A percentile compares a stretch with the other conserved stretches of the same genome.
Evolutionary conservation across 805 yeast species (phyloP).

Genomic region (Ogataea dorogensis): DNA sequence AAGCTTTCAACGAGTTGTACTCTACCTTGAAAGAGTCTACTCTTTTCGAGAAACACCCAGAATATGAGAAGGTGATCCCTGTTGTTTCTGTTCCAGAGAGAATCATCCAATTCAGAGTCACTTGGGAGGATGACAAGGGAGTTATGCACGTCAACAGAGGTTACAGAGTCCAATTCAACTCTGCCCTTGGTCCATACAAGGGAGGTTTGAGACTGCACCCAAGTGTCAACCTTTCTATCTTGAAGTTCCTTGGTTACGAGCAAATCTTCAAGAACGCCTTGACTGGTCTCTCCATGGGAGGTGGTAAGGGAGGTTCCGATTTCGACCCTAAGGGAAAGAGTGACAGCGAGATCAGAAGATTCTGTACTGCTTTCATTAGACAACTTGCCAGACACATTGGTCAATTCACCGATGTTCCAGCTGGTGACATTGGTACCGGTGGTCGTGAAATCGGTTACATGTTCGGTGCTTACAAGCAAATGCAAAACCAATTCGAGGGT

Average conservation of each 20-base stretch:
- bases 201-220: constrained; percentile 99
- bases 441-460: constrained; percentile 94
- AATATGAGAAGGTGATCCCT: constrained; percentile 82
- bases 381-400: constrained; percentile 96
- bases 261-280: constrained; percentile 98
- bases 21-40: constrained; percentile 89
- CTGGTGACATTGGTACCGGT: constrained; percentile 99
- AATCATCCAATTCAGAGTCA: constrained; percentile 93
- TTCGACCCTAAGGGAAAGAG: constrained; percentile 96
- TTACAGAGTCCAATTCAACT: constrained; percentile 97
- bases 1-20: constrained; percentile 93
- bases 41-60: constrained; percentile 83
- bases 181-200: constrained; percentile 98
- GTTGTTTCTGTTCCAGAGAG: constrained; percentile 95
- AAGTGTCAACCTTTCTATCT: constrained; percentile 88
- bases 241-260: constrained; percentile 96
- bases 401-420: constrained; percentile 96
- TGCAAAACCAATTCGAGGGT: constrained; percentile 93
- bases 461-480: constrained; percentile 94
- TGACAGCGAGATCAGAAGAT: constrained; percentile 92
- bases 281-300: constrained; percentile 97
- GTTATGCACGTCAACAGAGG: constrained; percentile 92
- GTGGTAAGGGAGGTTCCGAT: constrained; percentile 99
- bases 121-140: constrained; percentile 96
- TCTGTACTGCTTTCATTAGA: constrained; percentile 94